A percentile compares a stretch with the other conserved stretches of the same genome.
Evolutionary conservation across 768 basidiomycete genomes (phyloP).

Genomic region (Rhizopogon rudus): DNA sequence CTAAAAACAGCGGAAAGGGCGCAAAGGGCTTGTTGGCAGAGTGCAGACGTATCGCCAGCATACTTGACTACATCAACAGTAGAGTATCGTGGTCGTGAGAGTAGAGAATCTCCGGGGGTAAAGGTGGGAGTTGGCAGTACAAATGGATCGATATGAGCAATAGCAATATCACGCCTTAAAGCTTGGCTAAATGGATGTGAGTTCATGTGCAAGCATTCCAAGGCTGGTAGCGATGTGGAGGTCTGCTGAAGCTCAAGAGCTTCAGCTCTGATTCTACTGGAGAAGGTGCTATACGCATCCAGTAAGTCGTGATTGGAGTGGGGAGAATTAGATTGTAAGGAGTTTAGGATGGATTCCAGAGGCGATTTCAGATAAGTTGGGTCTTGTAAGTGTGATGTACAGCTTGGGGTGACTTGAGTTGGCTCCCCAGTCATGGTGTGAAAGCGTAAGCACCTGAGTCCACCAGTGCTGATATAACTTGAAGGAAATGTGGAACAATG

Average conservation of each 20-base stretch:
- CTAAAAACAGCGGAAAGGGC: slow-evolving; percentile 46
- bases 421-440: background rate
- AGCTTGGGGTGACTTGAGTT: background rate
- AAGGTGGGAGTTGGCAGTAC: slow-evolving; percentile 8
- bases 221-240: slow-evolving; percentile 11
- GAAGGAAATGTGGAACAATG: background rate
- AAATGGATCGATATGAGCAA: slow-evolving; percentile 34
- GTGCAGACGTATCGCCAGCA: slow-evolving; percentile 34
- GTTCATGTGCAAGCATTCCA: slow-evolving; percentile 27
- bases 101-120: slow-evolving; percentile 3
- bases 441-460: background rate
- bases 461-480: background rate
- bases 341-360: slow-evolving; percentile 42
- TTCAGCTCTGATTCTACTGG: slow-evolving; percentile 34
- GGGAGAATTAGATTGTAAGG: slow-evolving; percentile 32
- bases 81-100: slow-evolving; percentile 9
- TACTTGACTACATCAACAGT: slow-evolving; percentile 35
- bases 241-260: slow-evolving; percentile 2
- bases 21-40: slow-evolving; percentile 54
- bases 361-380: slow-evolving; percentile 33
- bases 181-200: slow-evolving; percentile 33
- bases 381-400: slow-evolving; percentile 10
- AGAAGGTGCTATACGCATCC: slow-evolving; percentile 57
- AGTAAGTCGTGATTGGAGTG: slow-evolving; percentile 50
- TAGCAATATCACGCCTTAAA: slow-evolving; percentile 48